Percentiles rank a stretch among this genome's conserved stretches.
phyloP scores from a whole-genome alignment of 2,329 filamentous ascomycete species.

The Colletotrichum tropicicola region DNA sequence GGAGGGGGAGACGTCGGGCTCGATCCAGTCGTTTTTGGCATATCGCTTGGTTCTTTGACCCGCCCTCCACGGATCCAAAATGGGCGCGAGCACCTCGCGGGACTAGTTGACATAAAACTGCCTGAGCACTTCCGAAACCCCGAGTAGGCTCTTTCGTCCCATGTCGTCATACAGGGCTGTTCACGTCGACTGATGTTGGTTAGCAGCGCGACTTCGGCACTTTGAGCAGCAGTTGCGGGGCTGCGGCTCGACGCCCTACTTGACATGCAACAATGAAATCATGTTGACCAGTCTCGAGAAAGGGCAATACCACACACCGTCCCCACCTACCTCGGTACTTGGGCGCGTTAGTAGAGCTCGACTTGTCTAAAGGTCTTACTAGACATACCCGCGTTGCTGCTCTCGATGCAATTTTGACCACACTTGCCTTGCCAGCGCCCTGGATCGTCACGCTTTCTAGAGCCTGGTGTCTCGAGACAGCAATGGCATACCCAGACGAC shows the following conservation, averaged over 20 bases:
- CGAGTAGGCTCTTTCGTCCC: neutral
- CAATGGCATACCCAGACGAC: neutral
- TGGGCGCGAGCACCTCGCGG: neutral
- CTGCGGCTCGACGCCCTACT: neutral
- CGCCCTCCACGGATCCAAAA: neutral
- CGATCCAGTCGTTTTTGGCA: too few species aligned
- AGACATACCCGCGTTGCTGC: neutral
- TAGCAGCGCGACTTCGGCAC: neutral
- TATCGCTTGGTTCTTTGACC: neutral
- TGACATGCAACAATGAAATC: neutral
- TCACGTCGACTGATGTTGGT: neutral
- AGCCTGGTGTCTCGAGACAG: neutral
- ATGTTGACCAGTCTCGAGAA: neutral
- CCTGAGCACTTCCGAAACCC: conserved; percentile 13
- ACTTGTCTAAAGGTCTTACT: neutral
- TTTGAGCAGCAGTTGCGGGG: neutral
- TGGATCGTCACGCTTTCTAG: neutral
- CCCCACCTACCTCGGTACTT: too few species aligned
- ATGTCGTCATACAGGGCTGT: conserved; percentile 16
- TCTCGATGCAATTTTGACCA: neutral
- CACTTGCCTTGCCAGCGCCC: too few species aligned
- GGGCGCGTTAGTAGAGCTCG: too few species aligned
- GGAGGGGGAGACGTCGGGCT: too few species aligned
- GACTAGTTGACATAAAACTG: neutral
- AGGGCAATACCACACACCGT: too few species aligned